Conservation (phyloP, 2,329 filamentous ascomycete genomes). For the Sarocladium strictum region DNA sequence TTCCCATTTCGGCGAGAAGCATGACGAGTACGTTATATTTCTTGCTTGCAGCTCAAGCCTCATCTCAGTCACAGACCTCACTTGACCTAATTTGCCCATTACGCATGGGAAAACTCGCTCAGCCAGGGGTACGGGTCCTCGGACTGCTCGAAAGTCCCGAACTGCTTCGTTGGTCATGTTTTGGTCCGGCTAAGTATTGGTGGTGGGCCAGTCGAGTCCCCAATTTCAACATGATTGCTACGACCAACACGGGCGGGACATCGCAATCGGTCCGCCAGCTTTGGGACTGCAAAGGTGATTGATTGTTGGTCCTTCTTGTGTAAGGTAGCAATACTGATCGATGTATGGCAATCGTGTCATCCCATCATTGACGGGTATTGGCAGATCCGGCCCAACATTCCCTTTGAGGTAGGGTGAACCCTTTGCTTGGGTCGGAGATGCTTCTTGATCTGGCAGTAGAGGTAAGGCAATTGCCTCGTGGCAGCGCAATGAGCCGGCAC, state of each 20-base stretch:
- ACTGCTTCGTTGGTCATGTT: not conserved
- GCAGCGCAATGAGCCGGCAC: conserved; percentile 6
- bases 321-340: not conserved
- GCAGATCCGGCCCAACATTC: conserved; percentile 1
- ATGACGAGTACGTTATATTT: not conserved
- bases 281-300: no score
- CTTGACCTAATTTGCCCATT: no score
- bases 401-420: conserved; percentile 3
- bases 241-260: not conserved
- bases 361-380: not conserved
- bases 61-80: no score
- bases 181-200: not conserved
- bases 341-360: not conserved
- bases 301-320: no score
- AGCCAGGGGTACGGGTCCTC: not conserved
- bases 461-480: conserved; percentile 7
- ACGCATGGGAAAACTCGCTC: no score
- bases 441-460: conserved; percentile 7
- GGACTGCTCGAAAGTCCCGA: not conserved
- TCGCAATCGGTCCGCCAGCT: not conserved
- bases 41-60: not conserved
- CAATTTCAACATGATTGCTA: not conserved
- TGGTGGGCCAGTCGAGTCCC: not conserved
- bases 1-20: not conserved
- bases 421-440: conserved; percentile 7